Evolutionary conservation across 2,329 filamentous ascomycete species (phyloP).

Genomic region (Clonostachys byssicola): DNA sequence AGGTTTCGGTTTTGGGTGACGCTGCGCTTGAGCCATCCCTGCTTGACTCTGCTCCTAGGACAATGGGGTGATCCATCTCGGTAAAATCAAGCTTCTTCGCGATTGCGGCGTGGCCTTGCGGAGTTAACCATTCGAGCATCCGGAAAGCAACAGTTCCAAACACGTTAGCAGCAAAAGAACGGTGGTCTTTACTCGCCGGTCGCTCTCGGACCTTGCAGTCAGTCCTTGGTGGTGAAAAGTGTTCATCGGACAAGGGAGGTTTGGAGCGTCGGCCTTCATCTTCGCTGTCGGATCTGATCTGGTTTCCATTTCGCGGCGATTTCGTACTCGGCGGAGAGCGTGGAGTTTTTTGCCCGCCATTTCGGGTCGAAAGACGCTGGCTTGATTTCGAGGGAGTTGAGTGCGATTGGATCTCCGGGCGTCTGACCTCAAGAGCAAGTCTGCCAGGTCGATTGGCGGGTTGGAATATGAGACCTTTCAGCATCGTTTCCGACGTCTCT

Average conservation of each 20-base stretch:
- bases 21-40: background rate
- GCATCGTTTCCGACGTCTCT: slow-evolving; percentile 35
- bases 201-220: background rate
- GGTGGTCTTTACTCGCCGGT: slow-evolving; percentile 46
- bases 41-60: background rate
- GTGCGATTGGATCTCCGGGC: too few species aligned
- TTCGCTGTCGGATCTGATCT: too few species aligned
- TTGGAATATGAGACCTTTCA: slow-evolving; percentile 38
- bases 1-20: background rate
- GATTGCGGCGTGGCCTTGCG: slow-evolving; percentile 47
- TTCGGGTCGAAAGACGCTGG: too few species aligned
- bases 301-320: too few species aligned
- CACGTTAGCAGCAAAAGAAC: slow-evolving; percentile 58
- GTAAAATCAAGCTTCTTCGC: slow-evolving; percentile 22
- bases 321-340: too few species aligned
- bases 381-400: too few species aligned
- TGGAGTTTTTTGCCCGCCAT: too few species aligned
- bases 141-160: slow-evolving; percentile 64
- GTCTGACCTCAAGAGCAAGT: too few species aligned
- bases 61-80: background rate
- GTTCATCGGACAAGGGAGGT: too few species aligned
- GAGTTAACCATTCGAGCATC: slow-evolving; percentile 68
- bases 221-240: background rate
- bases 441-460: background rate
- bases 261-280: too few species aligned